Base-by-base conservation (phyloP, 176 grass and related monocot species). In the Saccharum spontaneum region DNA sequence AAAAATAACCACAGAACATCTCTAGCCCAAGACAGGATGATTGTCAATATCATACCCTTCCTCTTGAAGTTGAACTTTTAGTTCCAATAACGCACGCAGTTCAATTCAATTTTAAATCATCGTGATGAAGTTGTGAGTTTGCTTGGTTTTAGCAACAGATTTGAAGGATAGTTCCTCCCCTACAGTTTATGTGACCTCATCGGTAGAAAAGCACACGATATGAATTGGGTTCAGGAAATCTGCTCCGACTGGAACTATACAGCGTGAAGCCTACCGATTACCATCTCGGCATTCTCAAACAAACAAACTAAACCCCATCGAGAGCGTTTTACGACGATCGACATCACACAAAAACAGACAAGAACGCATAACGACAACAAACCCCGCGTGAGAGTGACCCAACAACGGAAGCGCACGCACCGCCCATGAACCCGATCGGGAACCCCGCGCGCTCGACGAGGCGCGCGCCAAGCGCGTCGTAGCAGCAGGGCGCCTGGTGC, bases 401-500 rank as follows among this genome's bases (percentile, higher is more conserved):
- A 22, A 40, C 2, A 41, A 26, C 48, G n/a, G 48, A 30, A 28
- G 67, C 43, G 38, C 70, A 84, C 88, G 34, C 73, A 95, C 97
- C 97, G 38, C 97, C 94, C 83, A 89, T 94, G 78, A 98, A 98
- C 71, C 86, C 95, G 57, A 98, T 73, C 22, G 59, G 65, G 67
- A 98, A 98, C 4, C 97, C 91, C 0, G 97, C 97, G 40, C 81
- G 75, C 81, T 98, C 70, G 49, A 98, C 87, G 64, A 95, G 97
- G 75, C 87, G 94, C 40, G 91, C 97, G 36, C 97, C 91, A 37
- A 98, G 89, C 22, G 91, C 97, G 43, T 98, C 97, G 78, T 86
- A 98, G 91, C 97, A 98, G 79, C 91, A 89, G 36, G 89, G 96
- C 33, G 93, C 96, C 83, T 95, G 93, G 68, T 98, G 93, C 41